Percentiles rank a stretch among this genome's conserved stretches.
These are phyloP conservation scores for Triticum aestivum DNA, from an alignment of 176 grass and related monocot genomes.

Conservation along the genomic window IWGSC_CS_RefSeq_v2.1 NC_057803.1:136043394-136043893, in stretches of 20 bases:
- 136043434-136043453: conserved; percentile 10
- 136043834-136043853: not conserved
- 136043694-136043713: not conserved
- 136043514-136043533: conserved; percentile 97
- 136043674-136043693: conserved; percentile 12
- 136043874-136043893: not conserved
- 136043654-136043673: not conserved
- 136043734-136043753: not conserved
- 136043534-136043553: conserved; percentile 93
- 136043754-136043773: not conserved
- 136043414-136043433: conserved; percentile 24
- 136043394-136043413: conserved; percentile 96
- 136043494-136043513: conserved; percentile 97
- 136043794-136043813: conserved; percentile 7
- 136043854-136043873: not conserved
- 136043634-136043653: not conserved
- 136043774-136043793: not conserved
- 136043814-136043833: not conserved
- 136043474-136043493: conserved; percentile 29
- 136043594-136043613: conserved; percentile 51
- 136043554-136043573: conserved; percentile 98
- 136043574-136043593: conserved; percentile 94
- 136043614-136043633: not conserved
- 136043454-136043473: conserved; percentile 7
- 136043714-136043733: not conserved